Percentiles rank a stretch among this genome's conserved stretches.
These are phyloP conservation scores for Yarrowia sp. DNA, from an alignment of 805 yeast species.

Conservation along the genomic window DNA sequence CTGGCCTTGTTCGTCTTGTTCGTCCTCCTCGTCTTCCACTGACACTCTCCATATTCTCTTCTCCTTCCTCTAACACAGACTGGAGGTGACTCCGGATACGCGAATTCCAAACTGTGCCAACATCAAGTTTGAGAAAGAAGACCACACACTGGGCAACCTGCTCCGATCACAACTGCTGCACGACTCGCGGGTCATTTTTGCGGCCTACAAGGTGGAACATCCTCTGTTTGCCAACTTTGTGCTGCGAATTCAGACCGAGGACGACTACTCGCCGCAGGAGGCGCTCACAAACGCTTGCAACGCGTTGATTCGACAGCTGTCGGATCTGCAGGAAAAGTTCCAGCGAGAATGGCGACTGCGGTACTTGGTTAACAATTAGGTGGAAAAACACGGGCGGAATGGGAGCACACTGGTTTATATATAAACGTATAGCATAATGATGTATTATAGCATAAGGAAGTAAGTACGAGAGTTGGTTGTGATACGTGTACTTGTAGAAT, in stretches of 20 bases:
- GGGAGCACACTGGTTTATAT: neutral
- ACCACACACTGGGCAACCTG: constrained; percentile 93
- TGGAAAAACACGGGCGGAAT: constrained; percentile 8
- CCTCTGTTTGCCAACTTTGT: constrained; percentile 95
- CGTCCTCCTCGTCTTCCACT: too few relatives aligned
- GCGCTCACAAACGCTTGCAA: constrained; percentile 92
- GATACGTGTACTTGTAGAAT: too few relatives aligned
- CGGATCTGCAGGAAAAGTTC: constrained; percentile 75
- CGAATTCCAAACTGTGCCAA: constrained; percentile 95
- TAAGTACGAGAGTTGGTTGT: too few relatives aligned
- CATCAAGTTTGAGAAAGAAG: constrained; percentile 93
- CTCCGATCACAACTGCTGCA: constrained; percentile 83
- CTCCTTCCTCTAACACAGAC: constrained; percentile 51
- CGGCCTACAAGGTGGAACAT: constrained; percentile 97
- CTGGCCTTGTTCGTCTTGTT: too few relatives aligned
- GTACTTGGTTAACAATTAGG: constrained; percentile 33
- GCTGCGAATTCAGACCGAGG: constrained; percentile 94
- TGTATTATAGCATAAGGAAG: neutral
- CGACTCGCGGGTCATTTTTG: constrained; percentile 90
- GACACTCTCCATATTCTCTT: neutral
- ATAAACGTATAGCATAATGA: constrained; percentile 27
- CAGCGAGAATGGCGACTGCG: constrained; percentile 81
- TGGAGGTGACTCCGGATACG: constrained; percentile 89
- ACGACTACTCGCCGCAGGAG: constrained; percentile 88
- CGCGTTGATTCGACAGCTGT: constrained; percentile 78